Conservation (phyloP, 116 monocot genomes). For the Posidonia oceanica region DNA sequence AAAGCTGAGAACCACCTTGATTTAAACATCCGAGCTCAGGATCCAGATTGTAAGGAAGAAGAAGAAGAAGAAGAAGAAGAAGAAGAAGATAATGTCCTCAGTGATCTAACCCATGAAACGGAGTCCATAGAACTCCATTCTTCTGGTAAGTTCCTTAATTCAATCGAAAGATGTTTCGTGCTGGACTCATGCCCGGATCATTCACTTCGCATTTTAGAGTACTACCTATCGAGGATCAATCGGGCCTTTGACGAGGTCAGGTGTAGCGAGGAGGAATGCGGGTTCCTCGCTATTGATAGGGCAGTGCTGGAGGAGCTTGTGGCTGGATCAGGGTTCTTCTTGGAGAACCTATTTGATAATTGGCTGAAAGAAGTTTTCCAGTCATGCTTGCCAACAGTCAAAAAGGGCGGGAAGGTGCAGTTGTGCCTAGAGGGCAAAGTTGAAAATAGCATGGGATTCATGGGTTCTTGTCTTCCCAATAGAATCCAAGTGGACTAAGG, state of each 20-base stretch:
- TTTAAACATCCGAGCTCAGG: conserved; percentile 37
- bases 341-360: conserved; percentile 43
- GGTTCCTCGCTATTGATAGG: conserved; percentile 20
- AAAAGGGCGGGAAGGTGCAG: conserved; percentile 57
- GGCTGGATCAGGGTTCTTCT: conserved; percentile 32
- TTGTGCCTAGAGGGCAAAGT: conserved; percentile 35
- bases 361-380: conserved; percentile 73
- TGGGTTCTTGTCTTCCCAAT: conserved; percentile 47
- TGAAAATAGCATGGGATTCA: conserved; percentile 18
- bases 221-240: conserved; percentile 18
- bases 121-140: not conserved
- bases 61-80: conserved; percentile 6
- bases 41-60: not conserved
- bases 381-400: conserved; percentile 30
- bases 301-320: conserved; percentile 25
- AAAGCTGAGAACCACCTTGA: conserved; percentile 19
- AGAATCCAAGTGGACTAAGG: conserved; percentile 18
- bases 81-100: conserved; percentile 15
- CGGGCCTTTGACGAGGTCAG: conserved; percentile 17
- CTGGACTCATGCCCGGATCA: conserved; percentile 8
- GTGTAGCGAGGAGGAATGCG: not conserved
- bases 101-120: conserved; percentile 21
- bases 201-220: conserved; percentile 8
- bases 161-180: conserved; percentile 1
- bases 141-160: not conserved